Conservation (phyloP, 257 asterid genomes). For the Apocynum venetum region DNA sequence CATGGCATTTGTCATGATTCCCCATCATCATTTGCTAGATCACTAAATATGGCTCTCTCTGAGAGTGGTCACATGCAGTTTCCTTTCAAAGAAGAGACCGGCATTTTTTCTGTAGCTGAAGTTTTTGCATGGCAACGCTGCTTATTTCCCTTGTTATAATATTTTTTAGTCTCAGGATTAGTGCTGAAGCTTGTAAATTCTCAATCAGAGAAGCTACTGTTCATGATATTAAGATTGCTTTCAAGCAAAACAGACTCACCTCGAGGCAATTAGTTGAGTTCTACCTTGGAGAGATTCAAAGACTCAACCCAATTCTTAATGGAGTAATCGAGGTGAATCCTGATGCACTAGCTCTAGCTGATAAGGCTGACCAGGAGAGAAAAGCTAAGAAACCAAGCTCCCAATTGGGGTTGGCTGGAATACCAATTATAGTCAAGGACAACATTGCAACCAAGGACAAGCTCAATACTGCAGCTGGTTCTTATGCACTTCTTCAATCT, state of each 20-base stretch:
- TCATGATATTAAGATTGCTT: conserved; percentile 34
- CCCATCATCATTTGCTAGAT: too few species aligned
- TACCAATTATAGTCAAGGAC: conserved; percentile 45
- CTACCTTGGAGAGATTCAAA: conserved; percentile 32
- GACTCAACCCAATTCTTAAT: conserved; percentile 40
- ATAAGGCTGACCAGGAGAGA: conserved; percentile 38
- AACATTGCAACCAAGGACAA: conserved; percentile 44
- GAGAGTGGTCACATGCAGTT: too few species aligned
- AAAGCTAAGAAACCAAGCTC: conserved; percentile 20
- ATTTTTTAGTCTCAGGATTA: not conserved
- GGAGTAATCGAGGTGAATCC: conserved; percentile 53
- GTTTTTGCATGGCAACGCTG: conserved; percentile 1
- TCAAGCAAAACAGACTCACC: conserved; percentile 32
- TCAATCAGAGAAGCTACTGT: conserved; percentile 49
- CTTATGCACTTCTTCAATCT: conserved; percentile 39
- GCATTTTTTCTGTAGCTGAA: too few species aligned
- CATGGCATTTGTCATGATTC: too few species aligned
- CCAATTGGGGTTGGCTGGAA: conserved; percentile 27
- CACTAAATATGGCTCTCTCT: too few species aligned
- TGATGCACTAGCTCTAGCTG: conserved; percentile 41
- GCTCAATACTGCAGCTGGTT: conserved; percentile 55
- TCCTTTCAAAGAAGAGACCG: too few species aligned
- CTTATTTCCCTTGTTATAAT: not conserved
- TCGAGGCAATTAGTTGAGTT: conserved; percentile 39
- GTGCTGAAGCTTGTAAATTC: conserved; percentile 21